phyloP scores from a whole-genome alignment of 192 early-diverging fungal species.

The Podila verticillata region DNA sequence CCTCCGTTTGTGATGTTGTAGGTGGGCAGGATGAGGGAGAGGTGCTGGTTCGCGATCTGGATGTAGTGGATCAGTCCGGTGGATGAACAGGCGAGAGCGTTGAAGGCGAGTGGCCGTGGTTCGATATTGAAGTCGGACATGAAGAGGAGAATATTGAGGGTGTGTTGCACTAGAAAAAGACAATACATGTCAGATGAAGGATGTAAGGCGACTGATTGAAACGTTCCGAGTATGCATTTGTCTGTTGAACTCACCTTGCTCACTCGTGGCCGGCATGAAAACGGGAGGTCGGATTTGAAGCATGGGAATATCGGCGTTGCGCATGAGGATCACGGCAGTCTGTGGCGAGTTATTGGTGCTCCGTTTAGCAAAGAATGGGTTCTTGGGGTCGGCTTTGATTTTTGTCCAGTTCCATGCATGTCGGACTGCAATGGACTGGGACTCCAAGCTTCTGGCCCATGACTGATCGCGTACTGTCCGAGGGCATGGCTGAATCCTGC shows the following conservation, averaged over 20 bases:
- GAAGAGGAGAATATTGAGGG: constrained; percentile 39
- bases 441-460: background rate
- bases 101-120: constrained; percentile 30
- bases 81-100: constrained; percentile 39
- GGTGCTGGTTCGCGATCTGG: constrained; percentile 39
- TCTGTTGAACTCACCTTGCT: constrained; percentile 28
- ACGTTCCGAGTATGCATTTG: background rate
- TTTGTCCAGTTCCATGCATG: constrained; percentile 51
- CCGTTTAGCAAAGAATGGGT: constrained; percentile 40
- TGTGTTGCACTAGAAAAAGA: constrained; percentile 25
- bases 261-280: constrained; percentile 23
- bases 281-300: constrained; percentile 41
- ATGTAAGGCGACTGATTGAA: background rate
- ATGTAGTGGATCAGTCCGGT: constrained; percentile 47
- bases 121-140: constrained; percentile 51
- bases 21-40: constrained; percentile 38
- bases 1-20: constrained; percentile 39
- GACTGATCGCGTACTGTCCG: constrained; percentile 5
- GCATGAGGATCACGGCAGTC: constrained; percentile 37
- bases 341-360: constrained; percentile 43
- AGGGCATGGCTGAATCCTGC: constrained; percentile 19
- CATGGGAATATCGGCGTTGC: constrained; percentile 46
- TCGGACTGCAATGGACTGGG: constrained; percentile 11
- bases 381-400: constrained; percentile 49
- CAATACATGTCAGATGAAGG: background rate